Base-by-base conservation (phyloP, 2,329 filamentous ascomycete genomes). In the Aspergillus luchuensis region DNA sequence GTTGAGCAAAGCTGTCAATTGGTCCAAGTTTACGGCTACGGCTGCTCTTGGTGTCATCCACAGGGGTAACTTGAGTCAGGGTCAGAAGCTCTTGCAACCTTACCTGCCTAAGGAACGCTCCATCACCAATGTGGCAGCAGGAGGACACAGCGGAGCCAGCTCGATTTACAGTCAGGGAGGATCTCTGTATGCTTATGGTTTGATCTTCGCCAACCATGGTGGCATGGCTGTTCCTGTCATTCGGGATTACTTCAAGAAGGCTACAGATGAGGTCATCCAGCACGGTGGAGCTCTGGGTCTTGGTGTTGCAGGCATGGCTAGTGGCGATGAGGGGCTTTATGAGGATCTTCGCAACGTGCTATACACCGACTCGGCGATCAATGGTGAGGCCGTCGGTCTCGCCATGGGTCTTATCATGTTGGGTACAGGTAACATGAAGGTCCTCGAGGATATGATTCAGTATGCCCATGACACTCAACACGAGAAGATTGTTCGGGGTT, bases 331-430 rank as follows among this genome's bases (percentile, higher is more conserved):
- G 69, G 88, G 90, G 43, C 91, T 98, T 56, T 97, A 97, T 70
- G 92, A 97, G 58, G 93, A 92, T 67, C 89, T 99, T 61, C 94
- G 92, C 76, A 87, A 85, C 19, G 91, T 97, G 30, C 84, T 99
- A 2, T 97, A 94, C 79, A 89, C 91, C 5, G 95, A 99, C 76
- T 98, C 93, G 6, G 95, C 95, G 5, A 88, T 99, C 70, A 98
- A 97, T 66, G 95, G 95, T 71, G 95, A 99, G 80, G 95, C 95
- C 48, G 93, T 98, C 51, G 95, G 95, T 70, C 84, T 99, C 60
- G 85, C 94, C 11, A 98, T 99, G 92, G 95, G 95, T 77, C 85
- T 99, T 50, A 93, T 99, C 75, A 99, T 98, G 95, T 82, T 99
- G 58, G 95, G 95, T 58, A 97, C 94, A n/a, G 95, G 94, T 63